A percentile compares a stretch with the other conserved stretches of the same genome.
These are phyloP conservation scores for Agapanthus africanus DNA, from an alignment of 106 monocot genomes.

Conservation along the genomic window DNA sequence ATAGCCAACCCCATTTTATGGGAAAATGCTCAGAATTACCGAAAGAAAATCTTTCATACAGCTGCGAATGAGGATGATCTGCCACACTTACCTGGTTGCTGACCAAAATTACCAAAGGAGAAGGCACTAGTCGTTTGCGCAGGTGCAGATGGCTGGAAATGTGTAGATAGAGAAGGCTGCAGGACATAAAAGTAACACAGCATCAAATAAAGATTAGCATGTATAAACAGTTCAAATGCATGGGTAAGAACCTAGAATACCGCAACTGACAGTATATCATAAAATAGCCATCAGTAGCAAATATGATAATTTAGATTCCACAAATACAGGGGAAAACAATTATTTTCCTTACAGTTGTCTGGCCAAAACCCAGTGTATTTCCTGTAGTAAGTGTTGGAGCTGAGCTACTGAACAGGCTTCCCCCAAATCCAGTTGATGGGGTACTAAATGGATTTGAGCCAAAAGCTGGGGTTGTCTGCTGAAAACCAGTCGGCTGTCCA, in stretches of 20 bases:
- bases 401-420: conserved; percentile 70
- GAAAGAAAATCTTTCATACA: too few relatives aligned
- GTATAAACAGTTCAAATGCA: neutral
- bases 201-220: neutral
- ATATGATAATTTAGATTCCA: neutral
- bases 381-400: conserved; percentile 42
- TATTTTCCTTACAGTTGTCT: conserved; percentile 50
- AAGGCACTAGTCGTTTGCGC: conserved; percentile 33
- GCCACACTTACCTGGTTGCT: conserved; percentile 70
- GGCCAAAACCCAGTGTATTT: conserved; percentile 48
- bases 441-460: conserved; percentile 57
- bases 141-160: conserved; percentile 43
- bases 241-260: neutral
- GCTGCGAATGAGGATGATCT: too few relatives aligned
- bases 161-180: conserved; percentile 46
- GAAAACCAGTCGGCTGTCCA: conserved; percentile 66
- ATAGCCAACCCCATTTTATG: too few relatives aligned
- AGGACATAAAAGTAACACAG: neutral
- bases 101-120: conserved; percentile 72
- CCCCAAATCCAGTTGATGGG: conserved; percentile 72
- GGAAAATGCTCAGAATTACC: neutral
- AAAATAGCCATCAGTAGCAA: neutral
- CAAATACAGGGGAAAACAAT: neutral
- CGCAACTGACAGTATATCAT: neutral
- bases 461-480: conserved; percentile 41